Base-by-base conservation (phyloP, 1,139 yeast species). In the Candida anutae region DNA sequence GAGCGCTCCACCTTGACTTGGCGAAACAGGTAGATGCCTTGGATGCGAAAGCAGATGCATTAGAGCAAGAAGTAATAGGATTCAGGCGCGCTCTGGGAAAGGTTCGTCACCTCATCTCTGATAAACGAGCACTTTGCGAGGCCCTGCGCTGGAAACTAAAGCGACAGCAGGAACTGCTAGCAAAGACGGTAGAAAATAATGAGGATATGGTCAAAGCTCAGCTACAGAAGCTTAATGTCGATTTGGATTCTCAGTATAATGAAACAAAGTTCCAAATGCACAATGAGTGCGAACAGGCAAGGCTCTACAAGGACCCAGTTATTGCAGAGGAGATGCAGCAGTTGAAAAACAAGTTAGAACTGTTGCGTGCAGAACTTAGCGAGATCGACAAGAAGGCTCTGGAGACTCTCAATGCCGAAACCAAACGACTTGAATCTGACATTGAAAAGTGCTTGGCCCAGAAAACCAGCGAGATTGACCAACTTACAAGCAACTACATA, bases 251-350 rank as follows among this genome's bases (percentile, higher is more conserved):
- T 15, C 55, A 59, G 27, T 53, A 43, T 34, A 53, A 54, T 16
- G 62, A 59, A 23, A 35, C 57, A 20, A 52, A 51, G 26, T 55
- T 50, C 33, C 55, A 58, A 28, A 39, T 63, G 30, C 42, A 48
- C 20, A 43, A 53, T 25, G 63, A 62, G 32, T 35, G 62, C 6
- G 41, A 46, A 15, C 35, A 37, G 1, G 62, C 60, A 3, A 37
- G 39, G 26, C 33, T 37, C 2, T 58, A 44, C 34, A 48, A 50
- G 22, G 62, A 58, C 29, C 44, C 45, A 12, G 49, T 44, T 2
- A 25, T 47, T 6, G 23, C 42, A 12, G 35, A 29, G 6, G 34
- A 38, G n/a, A 45, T 58, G 12, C 31, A 35, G 5, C 25, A 24
- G 4, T 35, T 57, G n/a, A 35, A 41, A 15, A 19, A 21, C 2